phyloP scores from a whole-genome alignment of 305 asterid genomes.

The Solanum hybrid region DNA sequence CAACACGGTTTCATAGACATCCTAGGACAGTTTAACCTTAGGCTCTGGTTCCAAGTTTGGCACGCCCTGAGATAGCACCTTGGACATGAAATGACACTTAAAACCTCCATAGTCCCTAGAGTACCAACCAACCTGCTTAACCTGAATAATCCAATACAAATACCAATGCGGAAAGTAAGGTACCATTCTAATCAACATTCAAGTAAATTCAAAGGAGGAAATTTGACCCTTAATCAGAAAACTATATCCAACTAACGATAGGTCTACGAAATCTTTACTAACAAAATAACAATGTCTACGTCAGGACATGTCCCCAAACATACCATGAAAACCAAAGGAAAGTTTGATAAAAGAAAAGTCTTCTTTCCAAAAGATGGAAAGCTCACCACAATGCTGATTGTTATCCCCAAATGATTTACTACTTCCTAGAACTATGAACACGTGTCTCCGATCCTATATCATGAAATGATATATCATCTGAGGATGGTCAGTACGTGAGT shows the following conservation, averaged over 20 bases:
- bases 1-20: background rate
- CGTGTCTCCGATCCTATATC: background rate
- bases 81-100: background rate
- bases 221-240: background rate
- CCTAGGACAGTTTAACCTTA: background rate
- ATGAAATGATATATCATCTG: background rate
- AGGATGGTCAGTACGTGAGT: background rate
- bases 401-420: too few species aligned
- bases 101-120: background rate
- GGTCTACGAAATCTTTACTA: background rate
- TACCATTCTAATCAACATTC: too few species aligned
- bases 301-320: background rate
- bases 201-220: background rate
- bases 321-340: background rate
- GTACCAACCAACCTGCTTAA: background rate
- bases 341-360: background rate
- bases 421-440: background rate
- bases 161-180: background rate
- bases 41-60: background rate
- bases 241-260: background rate
- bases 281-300: too few species aligned
- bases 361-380: background rate
- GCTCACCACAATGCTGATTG: background rate
- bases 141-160: background rate
- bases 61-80: background rate